Base-by-base conservation (phyloP, 192 early-diverging fungal species). In the Entrophospora sp. region DNA sequence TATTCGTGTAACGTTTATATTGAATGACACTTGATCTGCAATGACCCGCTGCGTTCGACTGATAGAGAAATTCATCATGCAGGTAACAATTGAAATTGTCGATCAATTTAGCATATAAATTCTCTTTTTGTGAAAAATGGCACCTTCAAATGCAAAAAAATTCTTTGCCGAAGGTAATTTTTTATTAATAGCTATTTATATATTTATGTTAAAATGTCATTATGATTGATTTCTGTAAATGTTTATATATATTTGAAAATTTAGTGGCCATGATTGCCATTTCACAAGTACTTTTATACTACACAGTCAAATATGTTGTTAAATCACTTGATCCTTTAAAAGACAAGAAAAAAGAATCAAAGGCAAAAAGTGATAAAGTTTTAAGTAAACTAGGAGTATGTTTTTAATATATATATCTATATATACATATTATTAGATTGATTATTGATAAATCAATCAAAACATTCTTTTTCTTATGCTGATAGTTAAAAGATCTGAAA, bases 201-300 rank as follows among this genome's bases (percentile, higher is more conserved):
- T 45, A 44, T 30, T 61, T 37, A 31, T 45, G 27, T 30, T 61
- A 32, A 22, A 25, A 34, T 13, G 43, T 30, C 20, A 7, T 2
- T n/a, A 5, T 13, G 3, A 5, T 30, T 30, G 10, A 18, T 38
- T 52, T 40, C 12, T 31, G 12, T 28, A 22, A 16, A 49, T 45
- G 4, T 25, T 18, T 32, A n/a, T 61, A 10, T 35, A 16, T 22
- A 60, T 0, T 60, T 32, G 20, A 25, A 1, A 28, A 18, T 22
- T 12, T 61, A 87, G 85, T 89, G 20, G 75, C 86, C n/a, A 67
- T 92, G 18, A 86, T 97, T 72, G 95, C 91, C 18, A 64, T 93
- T 18, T 90, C 91, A 31, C 93, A 97, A 64, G 86, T 94, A 13
- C 89, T 87, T 10, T 87, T 92, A 61, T 94, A 90, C 77, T 91